Percentiles rank a stretch among this genome's conserved stretches.
Conservation (phyloP, 1,139 yeast species). For the Nakaseomyces bracarensis region DNA sequence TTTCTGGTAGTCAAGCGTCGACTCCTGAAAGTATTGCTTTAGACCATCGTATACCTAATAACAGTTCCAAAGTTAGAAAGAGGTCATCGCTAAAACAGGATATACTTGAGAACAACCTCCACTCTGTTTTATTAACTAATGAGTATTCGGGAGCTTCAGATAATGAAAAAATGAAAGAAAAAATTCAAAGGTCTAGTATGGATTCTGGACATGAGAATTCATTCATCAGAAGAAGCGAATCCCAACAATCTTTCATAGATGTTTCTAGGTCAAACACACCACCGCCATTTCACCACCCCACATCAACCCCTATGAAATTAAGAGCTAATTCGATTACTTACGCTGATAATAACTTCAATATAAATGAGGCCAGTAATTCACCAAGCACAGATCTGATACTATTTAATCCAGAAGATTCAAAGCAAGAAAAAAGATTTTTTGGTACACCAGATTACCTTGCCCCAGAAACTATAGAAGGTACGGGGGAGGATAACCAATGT, state of each 20-base stretch:
- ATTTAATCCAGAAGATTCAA: conserved; percentile 55
- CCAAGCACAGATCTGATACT: conserved; percentile 42
- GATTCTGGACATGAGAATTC: neutral
- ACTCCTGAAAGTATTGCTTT: conserved; percentile 6
- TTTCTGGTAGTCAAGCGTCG: conserved; percentile 10
- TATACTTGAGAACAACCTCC: neutral
- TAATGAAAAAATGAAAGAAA: conserved; percentile 1
- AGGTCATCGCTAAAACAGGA: neutral
- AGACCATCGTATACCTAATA: neutral
- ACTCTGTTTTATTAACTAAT: neutral
- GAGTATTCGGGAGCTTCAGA: neutral
- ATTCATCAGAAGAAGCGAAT: conserved; percentile 24
- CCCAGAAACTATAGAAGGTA: conserved; percentile 88
- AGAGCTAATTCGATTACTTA: conserved; percentile 11
- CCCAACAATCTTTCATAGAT: conserved; percentile 26
- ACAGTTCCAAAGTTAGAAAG: neutral
- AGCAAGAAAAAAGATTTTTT: conserved; percentile 50
- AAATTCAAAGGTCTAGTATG: neutral
- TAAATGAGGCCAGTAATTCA: conserved; percentile 10
- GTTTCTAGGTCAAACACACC: conserved; percentile 28
- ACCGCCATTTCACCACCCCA: conserved; percentile 16
- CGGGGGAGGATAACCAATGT: conserved; percentile 74
- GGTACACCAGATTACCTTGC: conserved; percentile 98
- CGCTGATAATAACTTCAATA: conserved; percentile 9
- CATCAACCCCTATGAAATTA: conserved; percentile 12